A percentile compares a stretch with the other conserved stretches of the same genome.
phyloP scores from a whole-genome alignment of 805 yeast genomes.

The Metschnikowia borealis region DNA sequence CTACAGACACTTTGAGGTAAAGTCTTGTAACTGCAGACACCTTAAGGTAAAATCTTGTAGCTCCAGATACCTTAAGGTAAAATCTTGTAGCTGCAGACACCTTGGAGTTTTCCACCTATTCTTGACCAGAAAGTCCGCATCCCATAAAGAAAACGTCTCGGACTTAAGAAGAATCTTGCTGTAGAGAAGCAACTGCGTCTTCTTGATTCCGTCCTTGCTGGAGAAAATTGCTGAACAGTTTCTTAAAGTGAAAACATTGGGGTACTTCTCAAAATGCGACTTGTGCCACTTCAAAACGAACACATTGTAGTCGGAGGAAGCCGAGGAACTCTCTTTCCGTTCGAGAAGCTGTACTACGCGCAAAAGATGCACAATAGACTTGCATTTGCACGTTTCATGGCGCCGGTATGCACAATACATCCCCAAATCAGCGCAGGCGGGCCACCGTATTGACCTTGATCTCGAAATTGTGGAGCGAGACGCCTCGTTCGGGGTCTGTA shows the following conservation, averaged over 20 bases:
- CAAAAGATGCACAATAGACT: slow-evolving; percentile 28
- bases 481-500: slow-evolving; percentile 70
- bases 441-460: slow-evolving; percentile 81
- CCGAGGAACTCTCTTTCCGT: not conserved
- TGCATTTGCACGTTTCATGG: slow-evolving; percentile 7
- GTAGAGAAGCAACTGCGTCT: slow-evolving; percentile 17
- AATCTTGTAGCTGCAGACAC: slow-evolving; percentile 89
- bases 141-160: slow-evolving; percentile 43
- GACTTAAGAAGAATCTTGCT: slow-evolving; percentile 8
- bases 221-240: slow-evolving; percentile 10
- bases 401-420: slow-evolving; percentile 45
- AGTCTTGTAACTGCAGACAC: no score
- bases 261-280: not conserved
- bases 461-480: slow-evolving; percentile 78
- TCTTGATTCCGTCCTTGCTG: slow-evolving; percentile 14
- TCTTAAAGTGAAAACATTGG: slow-evolving; percentile 12
- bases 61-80: no score
- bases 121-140: slow-evolving; percentile 62
- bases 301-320: slow-evolving; percentile 17
- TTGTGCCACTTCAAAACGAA: slow-evolving; percentile 15
- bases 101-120: slow-evolving; percentile 74
- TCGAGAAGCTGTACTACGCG: slow-evolving; percentile 36
- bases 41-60: no score
- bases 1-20: no score
- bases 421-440: slow-evolving; percentile 64